Base-by-base conservation (phyloP, 1,284 basidiomycete species). In the Athelia sp. region DNA sequence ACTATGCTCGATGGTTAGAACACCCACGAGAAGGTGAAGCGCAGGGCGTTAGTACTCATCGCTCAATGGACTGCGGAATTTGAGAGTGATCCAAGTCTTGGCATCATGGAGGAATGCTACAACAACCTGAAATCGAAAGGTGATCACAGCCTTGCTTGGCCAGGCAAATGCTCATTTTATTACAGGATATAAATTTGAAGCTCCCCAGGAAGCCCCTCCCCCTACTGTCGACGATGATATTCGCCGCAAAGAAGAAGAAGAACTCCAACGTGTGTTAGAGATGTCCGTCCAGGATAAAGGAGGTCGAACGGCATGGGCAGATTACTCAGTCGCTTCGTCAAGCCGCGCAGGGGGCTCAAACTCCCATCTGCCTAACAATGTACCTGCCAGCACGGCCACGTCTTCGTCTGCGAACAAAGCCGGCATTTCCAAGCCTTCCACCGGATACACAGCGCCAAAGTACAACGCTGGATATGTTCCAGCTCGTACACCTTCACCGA, bases 61-160 rank as follows among this genome's bases (percentile, higher is more conserved):
- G 87, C 86, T 35, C 72, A 82, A 53, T 99, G 97, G 97, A 82
- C 88, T 0, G 76, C 76, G 52, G 91, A 96, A 49, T 96, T 93
- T 59, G 85, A 89, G 65, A 76, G 77, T 22, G 89, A 96, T 57
- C 69, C 85, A 3, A 82, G 87, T 19, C 77, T 98, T 4, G 92
- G 92, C 2, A 74, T 99, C 43, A 96, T 98, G 86, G 85, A 88
- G 56, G 93, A 98, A 58, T 89, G 91, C 45, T 93, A 91, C 62
- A 85, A 90, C 54, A 78, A 72, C 52, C 73, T 99, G 47, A 88
- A 89, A 66, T 74, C 77, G 10, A 97, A 93, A 74, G 87, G 93
- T 92, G 62, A 26, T 24, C 38, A 10, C 9, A 36, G 8, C 43
- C 15, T 8, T 44, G 8, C 6, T 40, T 35, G 11, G 17, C 31